Conservation (phyloP, 139 green algal genomes). For the Micractinium conductrix region DNA sequence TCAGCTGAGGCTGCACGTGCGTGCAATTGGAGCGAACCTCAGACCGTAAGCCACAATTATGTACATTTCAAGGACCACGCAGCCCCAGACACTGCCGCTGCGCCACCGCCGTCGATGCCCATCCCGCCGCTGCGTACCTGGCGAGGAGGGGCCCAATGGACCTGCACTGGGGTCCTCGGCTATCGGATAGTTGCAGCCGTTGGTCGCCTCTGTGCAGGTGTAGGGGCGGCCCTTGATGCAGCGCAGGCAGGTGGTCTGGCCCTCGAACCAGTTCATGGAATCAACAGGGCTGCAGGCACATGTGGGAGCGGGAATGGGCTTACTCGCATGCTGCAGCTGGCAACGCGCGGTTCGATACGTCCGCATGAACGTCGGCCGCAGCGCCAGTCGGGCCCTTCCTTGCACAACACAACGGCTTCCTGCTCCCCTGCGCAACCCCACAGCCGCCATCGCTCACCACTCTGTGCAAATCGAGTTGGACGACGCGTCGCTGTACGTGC, state of each 20-base stretch:
- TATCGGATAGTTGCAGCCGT: not conserved
- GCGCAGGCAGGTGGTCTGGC: not conserved
- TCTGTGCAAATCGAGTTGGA: not conserved
- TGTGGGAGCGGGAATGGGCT: not conserved
- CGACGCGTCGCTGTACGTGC: not conserved
- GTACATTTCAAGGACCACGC: no score
- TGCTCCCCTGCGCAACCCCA: not conserved
- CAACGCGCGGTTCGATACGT: no score
- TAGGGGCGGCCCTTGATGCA: not conserved
- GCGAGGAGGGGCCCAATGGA: not conserved
- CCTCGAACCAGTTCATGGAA: not conserved
- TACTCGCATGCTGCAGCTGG: no score
- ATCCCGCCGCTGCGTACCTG: not conserved
- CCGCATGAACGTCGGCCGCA: no score
- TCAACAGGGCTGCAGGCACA: not conserved
- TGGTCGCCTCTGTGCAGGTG: not conserved
- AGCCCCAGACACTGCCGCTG: no score
- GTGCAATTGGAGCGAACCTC: no score
- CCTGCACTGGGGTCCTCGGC: not conserved
- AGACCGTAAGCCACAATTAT: no score
- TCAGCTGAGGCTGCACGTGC: no score
- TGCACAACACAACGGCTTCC: no score
- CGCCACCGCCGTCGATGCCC: no score
- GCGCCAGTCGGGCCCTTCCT: no score
- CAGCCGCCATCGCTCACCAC: not conserved